These are phyloP conservation scores for Rhizopogon sp. DNA, from an alignment of 768 basidiomycete species.

Conservation along the genomic window DNA sequence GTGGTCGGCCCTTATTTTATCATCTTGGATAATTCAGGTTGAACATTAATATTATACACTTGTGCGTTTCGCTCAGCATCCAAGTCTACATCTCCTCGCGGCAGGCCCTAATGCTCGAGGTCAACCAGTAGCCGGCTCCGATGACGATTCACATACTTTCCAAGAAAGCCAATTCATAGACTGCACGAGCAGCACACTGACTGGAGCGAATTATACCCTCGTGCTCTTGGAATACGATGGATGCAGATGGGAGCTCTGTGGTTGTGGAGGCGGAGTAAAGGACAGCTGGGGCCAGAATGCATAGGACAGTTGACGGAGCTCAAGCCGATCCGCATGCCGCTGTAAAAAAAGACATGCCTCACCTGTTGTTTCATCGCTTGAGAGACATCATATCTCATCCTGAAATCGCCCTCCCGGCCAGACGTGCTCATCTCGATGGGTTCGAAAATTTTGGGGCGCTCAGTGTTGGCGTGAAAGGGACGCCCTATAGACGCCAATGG, in stretches of 20 bases:
- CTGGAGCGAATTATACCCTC: constrained; percentile 80
- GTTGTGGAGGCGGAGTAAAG: constrained; percentile 65
- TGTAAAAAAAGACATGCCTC: constrained; percentile 24
- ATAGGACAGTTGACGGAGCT: constrained; percentile 31
- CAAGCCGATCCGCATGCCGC: constrained; percentile 38
- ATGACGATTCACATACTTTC: constrained; percentile 37
- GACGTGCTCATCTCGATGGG: constrained; percentile 78
- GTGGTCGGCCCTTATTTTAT: no score
- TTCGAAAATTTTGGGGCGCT: constrained; percentile 45
- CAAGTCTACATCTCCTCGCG: constrained; percentile 22
- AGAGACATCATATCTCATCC: constrained; percentile 78
- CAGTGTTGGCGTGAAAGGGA: not conserved
- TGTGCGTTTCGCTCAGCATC: not conserved
- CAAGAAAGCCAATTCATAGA: constrained; percentile 30
- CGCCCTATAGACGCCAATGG: constrained; percentile 15
- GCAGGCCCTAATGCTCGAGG: constrained; percentile 48
- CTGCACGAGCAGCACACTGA: constrained; percentile 21
- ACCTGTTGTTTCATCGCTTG: constrained; percentile 53
- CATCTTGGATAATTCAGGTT: not conserved
- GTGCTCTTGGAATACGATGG: constrained; percentile 43
- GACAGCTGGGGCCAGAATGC: constrained; percentile 62
- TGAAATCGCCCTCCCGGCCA: constrained; percentile 35
- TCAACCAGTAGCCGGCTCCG: constrained; percentile 39
- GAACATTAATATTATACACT: not conserved
- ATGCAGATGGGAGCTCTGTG: constrained; percentile 53